Percentiles rank a stretch among this genome's conserved stretches.
These are phyloP conservation scores for Penicillium sp. DNA, from an alignment of 2,329 filamentous ascomycete species.

Conservation along the genomic window DNA sequence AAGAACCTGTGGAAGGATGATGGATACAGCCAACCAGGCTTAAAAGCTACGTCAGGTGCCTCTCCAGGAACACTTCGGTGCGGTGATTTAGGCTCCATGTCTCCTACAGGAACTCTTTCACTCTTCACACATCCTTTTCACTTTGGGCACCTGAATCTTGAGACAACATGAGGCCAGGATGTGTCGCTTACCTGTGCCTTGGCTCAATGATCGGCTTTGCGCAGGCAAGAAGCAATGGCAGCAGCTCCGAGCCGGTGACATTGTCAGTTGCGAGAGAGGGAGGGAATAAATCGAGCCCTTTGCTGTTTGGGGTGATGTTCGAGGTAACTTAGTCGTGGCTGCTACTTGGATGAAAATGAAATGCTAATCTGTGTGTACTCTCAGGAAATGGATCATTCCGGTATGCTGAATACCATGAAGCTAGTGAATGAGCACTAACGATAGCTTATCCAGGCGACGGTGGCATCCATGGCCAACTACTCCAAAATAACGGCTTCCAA, in stretches of 20 bases:
- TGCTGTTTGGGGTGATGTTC: constrained; percentile 39
- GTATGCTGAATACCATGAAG: constrained; percentile 5
- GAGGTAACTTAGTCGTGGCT: constrained; percentile 23
- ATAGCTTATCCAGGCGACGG: constrained; percentile 26
- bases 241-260: constrained; percentile 20
- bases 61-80: neutral
- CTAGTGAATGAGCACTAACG: neutral
- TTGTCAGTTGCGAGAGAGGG: constrained; percentile 26
- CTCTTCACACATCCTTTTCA: neutral
- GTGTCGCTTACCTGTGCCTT: neutral
- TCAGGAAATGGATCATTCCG: constrained; percentile 38
- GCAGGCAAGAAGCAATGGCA: neutral
- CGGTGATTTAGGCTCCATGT: neutral
- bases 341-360: neutral
- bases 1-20: neutral
- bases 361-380: neutral
- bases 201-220: neutral
- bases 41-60: neutral
- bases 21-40: constrained; percentile 1
- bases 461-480: constrained; percentile 34
- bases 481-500: constrained; percentile 38
- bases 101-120: neutral
- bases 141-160: neutral
- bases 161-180: constrained; percentile 6
- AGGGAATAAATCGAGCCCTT: constrained; percentile 33